Evolutionary conservation across 352 stramenopile genomes (phyloP).

Genomic region (Globisporangium uncinulatum): DNA sequence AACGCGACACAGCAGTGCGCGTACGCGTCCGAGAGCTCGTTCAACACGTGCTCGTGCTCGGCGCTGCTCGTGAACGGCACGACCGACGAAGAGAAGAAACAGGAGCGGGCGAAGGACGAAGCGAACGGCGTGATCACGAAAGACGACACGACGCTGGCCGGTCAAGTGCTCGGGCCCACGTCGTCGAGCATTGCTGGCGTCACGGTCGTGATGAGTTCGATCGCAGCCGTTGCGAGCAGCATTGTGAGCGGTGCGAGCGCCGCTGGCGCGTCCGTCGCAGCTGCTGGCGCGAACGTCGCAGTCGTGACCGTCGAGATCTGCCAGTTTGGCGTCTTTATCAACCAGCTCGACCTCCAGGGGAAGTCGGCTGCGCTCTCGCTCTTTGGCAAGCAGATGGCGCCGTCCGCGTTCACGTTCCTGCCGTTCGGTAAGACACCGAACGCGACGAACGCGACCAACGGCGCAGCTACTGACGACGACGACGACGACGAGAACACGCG

Average conservation of each 20-base stretch:
- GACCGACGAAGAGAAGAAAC: conserved; percentile 51
- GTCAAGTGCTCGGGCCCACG: conserved; percentile 52
- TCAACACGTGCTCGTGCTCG: conserved; percentile 71
- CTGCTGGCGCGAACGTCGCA: conserved; percentile 52
- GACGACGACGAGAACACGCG: too few species aligned
- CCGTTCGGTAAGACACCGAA: conserved; percentile 56
- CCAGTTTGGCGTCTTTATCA: conserved; percentile 74
- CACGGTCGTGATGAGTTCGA: conserved; percentile 59
- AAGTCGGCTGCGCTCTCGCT: conserved; percentile 64
- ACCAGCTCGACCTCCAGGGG: conserved; percentile 64
- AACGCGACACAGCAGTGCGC: conserved; percentile 49
- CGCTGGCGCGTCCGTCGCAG: conserved; percentile 42
- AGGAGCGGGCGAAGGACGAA: conserved; percentile 41
- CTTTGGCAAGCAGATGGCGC: conserved; percentile 73
- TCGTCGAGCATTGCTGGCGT: conserved; percentile 67
- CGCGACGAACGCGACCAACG: conserved; percentile 15
- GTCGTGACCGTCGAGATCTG: conserved; percentile 77
- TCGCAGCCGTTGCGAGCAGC: conserved; percentile 67
- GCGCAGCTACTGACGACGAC: conserved; percentile 5
- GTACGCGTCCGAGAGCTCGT: conserved; percentile 58
- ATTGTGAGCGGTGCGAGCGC: conserved; percentile 30
- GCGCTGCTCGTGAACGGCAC: conserved; percentile 43
- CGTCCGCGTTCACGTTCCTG: conserved; percentile 70
- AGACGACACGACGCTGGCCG: conserved; percentile 49
- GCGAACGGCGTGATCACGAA: conserved; percentile 53